Evolutionary conservation across 2,329 filamentous ascomycete genomes (phyloP), one percentile per base, ranked within the genome.

Genomic region (Xylaria sp.): DNA sequence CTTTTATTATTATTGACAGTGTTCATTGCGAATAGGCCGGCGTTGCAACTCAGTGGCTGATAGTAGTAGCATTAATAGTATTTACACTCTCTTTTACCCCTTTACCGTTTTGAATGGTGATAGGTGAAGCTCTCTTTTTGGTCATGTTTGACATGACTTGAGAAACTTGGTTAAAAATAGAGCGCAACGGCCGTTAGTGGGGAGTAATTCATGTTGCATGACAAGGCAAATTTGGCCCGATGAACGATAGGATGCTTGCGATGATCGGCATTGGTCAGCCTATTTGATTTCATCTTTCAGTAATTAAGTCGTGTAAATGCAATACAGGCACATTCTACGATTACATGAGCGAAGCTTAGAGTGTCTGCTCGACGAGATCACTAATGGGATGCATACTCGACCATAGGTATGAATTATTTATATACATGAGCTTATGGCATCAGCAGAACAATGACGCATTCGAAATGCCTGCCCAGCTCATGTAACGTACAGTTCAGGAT

Each of bases 81-180:
- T 46, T 20, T 33, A 39, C 12, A 39, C 12, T 39, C 12, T 23
- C 18, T 39, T 5, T 7, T n/a, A 23, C 4, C 9, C 3, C 18
- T 39, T 23, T 9, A 6, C 2, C 2, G 8, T 25, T 49, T 43
- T 31, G 33, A 43, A 68, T 20, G 23, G 31, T 9, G 15, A 57
- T 13, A 13, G 6, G 9, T 23, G 20, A 18, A 25, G 33, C 23
- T 33, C 18, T 65, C n/a, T 33, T 18, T 51, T 41, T 20, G n/a
- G 20, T 43, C n/a, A 36, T 28, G 28, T 43, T 9, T 61, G 56
- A 25, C 25, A 7, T 58, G 57, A 58, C 15, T 62, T 66, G 62
- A n/a, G 43, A 43, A 55, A 48, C 20, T 58, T 55, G 49, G 49
- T 67, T 70, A 70, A 67, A 70, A 70, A 70, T 70, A 70, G 68